Percentiles rank a stretch among this genome's conserved stretches.
phyloP scores from a whole-genome alignment of 257 asterid species.

The Phtheirospermum japonicum region DNA sequence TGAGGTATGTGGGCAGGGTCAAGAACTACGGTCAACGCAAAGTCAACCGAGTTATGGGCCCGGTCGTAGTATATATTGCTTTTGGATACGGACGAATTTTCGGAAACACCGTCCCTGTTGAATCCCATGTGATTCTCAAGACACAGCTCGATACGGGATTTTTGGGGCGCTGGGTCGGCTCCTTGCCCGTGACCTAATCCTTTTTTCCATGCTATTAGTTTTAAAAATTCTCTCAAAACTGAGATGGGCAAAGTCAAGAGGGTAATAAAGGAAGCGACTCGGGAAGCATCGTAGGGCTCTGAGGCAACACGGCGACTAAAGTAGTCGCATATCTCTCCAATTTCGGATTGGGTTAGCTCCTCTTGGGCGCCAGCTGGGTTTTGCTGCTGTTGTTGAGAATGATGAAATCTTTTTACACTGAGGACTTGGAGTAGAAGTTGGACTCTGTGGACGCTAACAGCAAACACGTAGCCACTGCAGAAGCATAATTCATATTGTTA shows the following conservation, averaged over 20 bases:
- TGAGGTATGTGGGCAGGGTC: slow-evolving; percentile 91
- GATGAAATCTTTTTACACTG: slow-evolving; percentile 89
- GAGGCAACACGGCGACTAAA: slow-evolving; percentile 99
- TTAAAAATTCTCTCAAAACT: slow-evolving; percentile 83
- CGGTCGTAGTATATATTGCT: slow-evolving; percentile 89
- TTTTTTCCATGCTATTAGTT: slow-evolving; percentile 98
- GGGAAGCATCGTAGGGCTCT: slow-evolving; percentile 98
- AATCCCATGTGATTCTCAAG: slow-evolving; percentile 91
- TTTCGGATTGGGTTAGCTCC: slow-evolving; percentile 91
- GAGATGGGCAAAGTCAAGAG: slow-evolving; percentile 91
- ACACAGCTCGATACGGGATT: slow-evolving; percentile 91
- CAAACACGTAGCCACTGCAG: slow-evolving; percentile 94
- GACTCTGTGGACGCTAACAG: slow-evolving; percentile 98
- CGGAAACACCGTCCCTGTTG: slow-evolving; percentile 51
- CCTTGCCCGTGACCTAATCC: slow-evolving; percentile 82
- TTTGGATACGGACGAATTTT: slow-evolving; percentile 55
- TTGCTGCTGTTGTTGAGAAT: slow-evolving; percentile 89
- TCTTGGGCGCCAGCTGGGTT: slow-evolving; percentile 76
- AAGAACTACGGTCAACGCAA: slow-evolving; percentile 90
- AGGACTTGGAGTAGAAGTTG: slow-evolving; percentile 99
- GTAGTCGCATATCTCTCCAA: slow-evolving; percentile 94
- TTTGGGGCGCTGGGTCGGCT: slow-evolving; percentile 67
- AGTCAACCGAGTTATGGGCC: slow-evolving; percentile 79
- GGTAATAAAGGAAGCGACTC: slow-evolving; percentile 96
- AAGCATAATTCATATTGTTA: slow-evolving; percentile 22